Conservation (phyloP, 352 stramenopile genomes). For the Pythium guiyangense region DNA sequence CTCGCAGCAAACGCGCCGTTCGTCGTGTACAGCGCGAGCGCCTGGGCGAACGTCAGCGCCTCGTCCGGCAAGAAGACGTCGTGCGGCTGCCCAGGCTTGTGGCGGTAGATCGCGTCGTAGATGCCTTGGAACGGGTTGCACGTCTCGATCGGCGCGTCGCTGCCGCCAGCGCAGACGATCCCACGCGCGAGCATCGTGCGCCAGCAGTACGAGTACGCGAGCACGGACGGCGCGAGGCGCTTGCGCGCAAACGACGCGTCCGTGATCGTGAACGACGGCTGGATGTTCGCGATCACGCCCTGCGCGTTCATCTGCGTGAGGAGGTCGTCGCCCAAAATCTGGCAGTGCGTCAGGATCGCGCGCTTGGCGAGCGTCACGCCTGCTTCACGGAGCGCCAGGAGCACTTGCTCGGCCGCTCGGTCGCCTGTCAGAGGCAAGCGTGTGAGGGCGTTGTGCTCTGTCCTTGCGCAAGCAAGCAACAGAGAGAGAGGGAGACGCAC, state of each 20-base stretch:
- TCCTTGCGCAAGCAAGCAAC: no score
- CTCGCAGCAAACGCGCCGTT: constrained; percentile 64
- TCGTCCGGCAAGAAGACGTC: constrained; percentile 63
- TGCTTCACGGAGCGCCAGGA: constrained; percentile 56
- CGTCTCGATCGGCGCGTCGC: constrained; percentile 84
- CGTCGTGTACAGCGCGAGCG: constrained; percentile 79
- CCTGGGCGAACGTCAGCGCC: constrained; percentile 64
- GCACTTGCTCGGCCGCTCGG: constrained; percentile 65
- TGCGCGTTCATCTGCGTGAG: constrained; percentile 64
- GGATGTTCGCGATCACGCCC: constrained; percentile 84
- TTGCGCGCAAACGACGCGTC: constrained; percentile 80
- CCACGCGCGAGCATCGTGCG: constrained; percentile 74
- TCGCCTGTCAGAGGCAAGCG: constrained; percentile 29
- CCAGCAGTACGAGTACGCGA: constrained; percentile 81
- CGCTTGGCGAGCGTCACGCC: constrained; percentile 40
- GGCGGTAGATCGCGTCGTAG: constrained; percentile 83
- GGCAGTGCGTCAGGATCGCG: constrained; percentile 89
- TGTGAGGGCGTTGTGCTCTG: no score
- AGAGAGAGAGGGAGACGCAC: constrained; percentile 21
- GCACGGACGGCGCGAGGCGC: constrained; percentile 47
- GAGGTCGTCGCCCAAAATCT: constrained; percentile 76
- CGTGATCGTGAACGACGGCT: constrained; percentile 87
- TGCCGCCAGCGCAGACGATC: constrained; percentile 77
- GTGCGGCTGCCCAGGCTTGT: constrained; percentile 38
- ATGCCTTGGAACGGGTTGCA: constrained; percentile 87